Base-by-base conservation (phyloP, 1,284 basidiomycete species). In the Cutaneotrichosporon cutaneum region DNA sequence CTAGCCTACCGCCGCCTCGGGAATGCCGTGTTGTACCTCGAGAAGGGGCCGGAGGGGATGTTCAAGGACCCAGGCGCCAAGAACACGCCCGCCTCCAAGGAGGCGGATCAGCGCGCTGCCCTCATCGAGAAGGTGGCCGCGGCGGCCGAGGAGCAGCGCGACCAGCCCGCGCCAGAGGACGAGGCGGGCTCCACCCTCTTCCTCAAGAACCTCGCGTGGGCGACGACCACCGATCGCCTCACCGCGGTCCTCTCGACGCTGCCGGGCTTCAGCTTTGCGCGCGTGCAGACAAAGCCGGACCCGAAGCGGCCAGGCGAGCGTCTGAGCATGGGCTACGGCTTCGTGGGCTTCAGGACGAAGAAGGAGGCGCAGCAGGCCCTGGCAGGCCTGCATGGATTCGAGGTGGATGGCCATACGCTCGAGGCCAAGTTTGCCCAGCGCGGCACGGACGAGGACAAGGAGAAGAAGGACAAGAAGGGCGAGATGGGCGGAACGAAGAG, bases 321-420 rank as follows among this genome's bases (percentile, higher is more conserved):
- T 48, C 80, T 95, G 45, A 92, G 90, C 72, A 94, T 96, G 93
- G 94, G 94, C 0, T 98, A 94, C 76, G 95, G 94, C 0, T 99
- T 99, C 73, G 86, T 96, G 35, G 95, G 94, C 3, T 98, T 98
- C 82, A 86, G 86, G 74, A 87, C 87, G 32, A 79, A 79, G 0
- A 88, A 90, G 26, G 85, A 83, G 5, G 94, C 95, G 39, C 83
- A 84, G 73, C 85, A 84, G 62, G 95, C 90, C n/a, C 71, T 91
- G 68, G 86, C 86, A 72, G 87, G 87, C 57, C 86, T 94, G 81
- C 85, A 93, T 66, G 90, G 89, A 0, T 88, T 90, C 68, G 85
- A 89, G 53, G 82, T 98, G 11, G 95, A 97, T 74, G 94, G 94
- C 0, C 93, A 97, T 75, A 84, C 86, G 24, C 78, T 98, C 45